Evolutionary conservation across 164 flowering plant genomes (phyloP).

Genomic region (Sedum album): DNA sequence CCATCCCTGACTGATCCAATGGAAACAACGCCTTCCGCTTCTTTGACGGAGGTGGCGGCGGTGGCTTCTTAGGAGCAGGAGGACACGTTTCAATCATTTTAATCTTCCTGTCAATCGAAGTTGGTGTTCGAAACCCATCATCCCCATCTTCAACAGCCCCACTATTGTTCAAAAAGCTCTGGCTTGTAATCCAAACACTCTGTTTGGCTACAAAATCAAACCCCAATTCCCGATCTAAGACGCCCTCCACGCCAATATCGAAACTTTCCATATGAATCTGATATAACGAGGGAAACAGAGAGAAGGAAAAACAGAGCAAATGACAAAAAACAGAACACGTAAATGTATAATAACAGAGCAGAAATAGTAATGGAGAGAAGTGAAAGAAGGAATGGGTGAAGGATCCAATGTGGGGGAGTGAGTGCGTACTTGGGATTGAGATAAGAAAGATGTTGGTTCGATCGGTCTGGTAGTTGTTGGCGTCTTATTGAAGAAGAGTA

Average conservation of each 20-base stretch:
- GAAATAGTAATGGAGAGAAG: not conserved
- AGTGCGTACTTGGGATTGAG: not conserved
- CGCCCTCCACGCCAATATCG: not conserved
- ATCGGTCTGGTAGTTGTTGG: not conserved
- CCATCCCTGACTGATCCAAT: not conserved
- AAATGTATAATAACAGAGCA: not conserved
- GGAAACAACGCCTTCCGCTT: slow-evolving; percentile 1
- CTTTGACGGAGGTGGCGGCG: not conserved
- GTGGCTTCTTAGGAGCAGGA: slow-evolving; percentile 47
- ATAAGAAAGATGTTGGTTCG: slow-evolving; percentile 4
- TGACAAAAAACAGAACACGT: not conserved
- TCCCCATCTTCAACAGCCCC: slow-evolving; percentile 3
- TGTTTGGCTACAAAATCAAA: not conserved
- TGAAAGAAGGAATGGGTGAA: not conserved
- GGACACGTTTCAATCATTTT: slow-evolving; percentile 26
- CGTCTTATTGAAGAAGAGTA: too few species aligned
- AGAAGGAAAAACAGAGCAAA: not conserved
- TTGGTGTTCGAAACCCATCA: slow-evolving; percentile 37
- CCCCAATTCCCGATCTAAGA: not conserved
- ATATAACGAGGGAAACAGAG: not conserved
- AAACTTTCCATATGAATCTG: not conserved
- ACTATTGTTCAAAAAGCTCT: not conserved
- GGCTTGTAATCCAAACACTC: not conserved
- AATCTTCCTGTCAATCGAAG: slow-evolving; percentile 24
- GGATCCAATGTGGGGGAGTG: not conserved